Evolutionary conservation across 202 grass and related monocot genomes (phyloP).

Genomic region (Elaeis oleifera): DNA sequence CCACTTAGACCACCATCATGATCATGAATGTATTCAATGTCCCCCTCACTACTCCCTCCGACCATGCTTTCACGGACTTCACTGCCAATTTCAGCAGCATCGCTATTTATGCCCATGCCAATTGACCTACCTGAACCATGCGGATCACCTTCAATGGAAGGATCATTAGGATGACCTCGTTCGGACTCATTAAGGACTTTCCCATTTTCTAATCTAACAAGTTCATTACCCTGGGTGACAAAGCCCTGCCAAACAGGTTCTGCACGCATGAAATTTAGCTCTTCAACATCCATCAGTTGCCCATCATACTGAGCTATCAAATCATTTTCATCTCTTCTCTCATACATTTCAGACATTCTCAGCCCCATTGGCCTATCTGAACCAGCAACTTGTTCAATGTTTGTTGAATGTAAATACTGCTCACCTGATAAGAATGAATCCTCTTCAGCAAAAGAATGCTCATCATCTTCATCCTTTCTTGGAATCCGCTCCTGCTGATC

Average conservation of each 20-base stretch:
- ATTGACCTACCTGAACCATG: slow-evolving; percentile 25
- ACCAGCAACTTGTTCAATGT: slow-evolving; percentile 41
- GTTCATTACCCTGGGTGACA: slow-evolving; percentile 21
- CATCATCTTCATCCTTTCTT: slow-evolving; percentile 74
- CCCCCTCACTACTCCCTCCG: slow-evolving; percentile 11
- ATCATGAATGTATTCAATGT: slow-evolving; percentile 22
- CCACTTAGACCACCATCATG: slow-evolving; percentile 8
- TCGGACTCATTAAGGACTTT: slow-evolving; percentile 4
- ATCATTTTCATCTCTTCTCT: slow-evolving; percentile 43
- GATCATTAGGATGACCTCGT: background rate
- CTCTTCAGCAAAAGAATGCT: slow-evolving; percentile 85
- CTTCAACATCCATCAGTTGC: slow-evolving; percentile 31
- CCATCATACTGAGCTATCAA: slow-evolving; percentile 88
- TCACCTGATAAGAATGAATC: slow-evolving; percentile 92
- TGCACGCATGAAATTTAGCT: slow-evolving; percentile 20
- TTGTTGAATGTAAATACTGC: slow-evolving; percentile 62
- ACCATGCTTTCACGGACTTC: slow-evolving; percentile 16
- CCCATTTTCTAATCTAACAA: slow-evolving; percentile 13
- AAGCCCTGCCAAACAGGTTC: slow-evolving; percentile 26
- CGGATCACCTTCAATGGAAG: slow-evolving; percentile 13
- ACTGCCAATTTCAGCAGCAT: slow-evolving; percentile 24
- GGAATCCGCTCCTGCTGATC: slow-evolving; percentile 42
- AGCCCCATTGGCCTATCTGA: slow-evolving; percentile 37
- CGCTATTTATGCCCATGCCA: slow-evolving; percentile 19
- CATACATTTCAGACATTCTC: slow-evolving; percentile 35